Evolutionary conservation across 1,284 basidiomycete genomes (phyloP).

Genomic region (Xerocomus amazonicus): DNA sequence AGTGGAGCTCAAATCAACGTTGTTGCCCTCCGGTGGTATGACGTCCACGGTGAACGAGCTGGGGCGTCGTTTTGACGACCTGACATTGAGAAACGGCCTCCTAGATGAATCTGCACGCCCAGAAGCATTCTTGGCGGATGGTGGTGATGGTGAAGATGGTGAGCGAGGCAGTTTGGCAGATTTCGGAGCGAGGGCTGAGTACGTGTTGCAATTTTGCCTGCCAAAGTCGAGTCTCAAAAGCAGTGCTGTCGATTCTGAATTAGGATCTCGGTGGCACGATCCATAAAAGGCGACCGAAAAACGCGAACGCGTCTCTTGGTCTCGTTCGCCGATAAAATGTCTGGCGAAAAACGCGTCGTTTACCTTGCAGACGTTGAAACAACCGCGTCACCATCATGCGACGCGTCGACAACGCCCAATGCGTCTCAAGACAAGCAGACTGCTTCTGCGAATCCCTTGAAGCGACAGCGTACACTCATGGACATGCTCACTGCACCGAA

Average conservation of each 20-base stretch:
- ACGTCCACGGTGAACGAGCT: conserved; percentile 21
- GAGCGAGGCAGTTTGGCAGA: conserved; percentile 67
- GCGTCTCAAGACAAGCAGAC: conserved; percentile 19
- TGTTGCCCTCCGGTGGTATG: conserved; percentile 27
- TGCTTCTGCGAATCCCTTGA: conserved; percentile 33
- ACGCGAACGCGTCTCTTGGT: conserved; percentile 12
- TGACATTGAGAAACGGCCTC: conserved; percentile 37
- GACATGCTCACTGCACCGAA: conserved; percentile 55
- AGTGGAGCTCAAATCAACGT: conserved; percentile 75
- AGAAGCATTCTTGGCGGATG: conserved; percentile 42
- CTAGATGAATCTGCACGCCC: conserved; percentile 43
- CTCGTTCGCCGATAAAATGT: conserved; percentile 31
- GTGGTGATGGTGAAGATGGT: conserved; percentile 71
- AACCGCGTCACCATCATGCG: conserved; percentile 6
- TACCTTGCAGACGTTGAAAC: conserved; percentile 58
- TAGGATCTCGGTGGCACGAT: not conserved
- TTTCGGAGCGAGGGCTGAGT: conserved; percentile 6
- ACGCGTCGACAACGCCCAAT: conserved; percentile 13
- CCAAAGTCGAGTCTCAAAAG: conserved; percentile 7
- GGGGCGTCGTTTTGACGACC: conserved; percentile 38
- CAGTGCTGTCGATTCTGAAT: not conserved
- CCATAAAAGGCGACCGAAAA: conserved; percentile 18
- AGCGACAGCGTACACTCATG: conserved; percentile 61
- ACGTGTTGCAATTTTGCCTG: not conserved
- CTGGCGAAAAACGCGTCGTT: conserved; percentile 37